phyloP scores from a whole-genome alignment of 2,329 filamentous ascomycete genomes.

The Tolypocladium pustulatum region DNA sequence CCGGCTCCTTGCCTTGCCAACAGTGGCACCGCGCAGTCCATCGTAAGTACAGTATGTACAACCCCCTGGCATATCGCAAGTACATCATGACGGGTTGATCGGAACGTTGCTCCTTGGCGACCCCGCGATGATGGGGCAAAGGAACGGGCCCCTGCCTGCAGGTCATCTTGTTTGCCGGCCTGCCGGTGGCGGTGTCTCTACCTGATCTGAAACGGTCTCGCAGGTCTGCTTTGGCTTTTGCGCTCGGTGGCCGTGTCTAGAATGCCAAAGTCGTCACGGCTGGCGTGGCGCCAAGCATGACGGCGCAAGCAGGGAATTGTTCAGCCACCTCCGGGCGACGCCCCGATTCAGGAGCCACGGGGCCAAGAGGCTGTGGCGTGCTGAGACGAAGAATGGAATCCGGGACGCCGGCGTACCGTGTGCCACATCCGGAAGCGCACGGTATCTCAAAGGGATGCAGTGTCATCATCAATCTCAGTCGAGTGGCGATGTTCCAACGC shows the following conservation, averaged over 20 bases:
- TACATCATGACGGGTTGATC: no score
- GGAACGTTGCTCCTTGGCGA: background rate
- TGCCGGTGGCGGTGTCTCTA: no score
- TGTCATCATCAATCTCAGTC: background rate
- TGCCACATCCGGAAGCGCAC: no score
- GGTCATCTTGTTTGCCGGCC: background rate
- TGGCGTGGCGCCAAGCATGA: background rate
- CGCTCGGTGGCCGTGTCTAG: background rate
- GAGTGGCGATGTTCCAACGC: background rate
- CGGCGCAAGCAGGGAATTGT: background rate
- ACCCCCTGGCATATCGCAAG: no score
- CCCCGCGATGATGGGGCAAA: background rate
- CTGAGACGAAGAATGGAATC: background rate
- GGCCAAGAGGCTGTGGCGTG: background rate
- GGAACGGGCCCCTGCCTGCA: background rate
- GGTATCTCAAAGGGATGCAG: background rate
- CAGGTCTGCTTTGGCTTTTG: background rate
- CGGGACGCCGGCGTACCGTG: background rate
- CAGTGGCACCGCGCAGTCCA: background rate
- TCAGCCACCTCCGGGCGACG: background rate
- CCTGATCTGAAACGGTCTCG: no score
- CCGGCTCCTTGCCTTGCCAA: no score
- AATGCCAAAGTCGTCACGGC: background rate
- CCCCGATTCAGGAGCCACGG: background rate
- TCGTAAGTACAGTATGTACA: no score